phyloP scores from a whole-genome alignment of 257 asterid species.

The Solanum microdontum region DNA sequence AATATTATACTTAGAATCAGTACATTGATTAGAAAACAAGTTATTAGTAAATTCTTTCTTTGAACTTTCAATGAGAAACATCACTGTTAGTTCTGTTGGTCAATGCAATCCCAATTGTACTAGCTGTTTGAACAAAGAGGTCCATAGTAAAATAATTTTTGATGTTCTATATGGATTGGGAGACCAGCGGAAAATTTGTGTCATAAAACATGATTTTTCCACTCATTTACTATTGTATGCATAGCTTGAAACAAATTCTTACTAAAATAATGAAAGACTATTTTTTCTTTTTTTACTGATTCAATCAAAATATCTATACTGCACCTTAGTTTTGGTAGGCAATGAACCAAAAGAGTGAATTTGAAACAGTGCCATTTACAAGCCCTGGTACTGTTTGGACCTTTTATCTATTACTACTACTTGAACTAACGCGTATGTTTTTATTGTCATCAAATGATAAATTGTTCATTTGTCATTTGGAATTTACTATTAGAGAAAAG shows the following conservation, averaged over 20 bases:
- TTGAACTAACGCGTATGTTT: background rate
- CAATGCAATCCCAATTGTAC: background rate
- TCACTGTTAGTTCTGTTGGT: background rate
- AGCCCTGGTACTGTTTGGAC: background rate
- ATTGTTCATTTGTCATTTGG: background rate
- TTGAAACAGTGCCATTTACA: background rate
- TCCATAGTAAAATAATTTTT: background rate
- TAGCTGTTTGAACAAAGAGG: background rate
- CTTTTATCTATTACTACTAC: background rate
- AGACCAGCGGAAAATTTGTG: background rate
- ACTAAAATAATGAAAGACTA: fast-evolving
- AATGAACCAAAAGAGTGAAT: background rate
- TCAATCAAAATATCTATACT: background rate
- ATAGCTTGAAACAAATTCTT: fast-evolving
- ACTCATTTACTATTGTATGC: background rate
- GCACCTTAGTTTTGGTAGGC: background rate
- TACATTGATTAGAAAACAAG: background rate
- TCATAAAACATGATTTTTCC: too few relatives aligned
- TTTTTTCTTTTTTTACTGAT: background rate
- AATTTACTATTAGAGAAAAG: background rate
- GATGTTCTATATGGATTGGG: background rate
- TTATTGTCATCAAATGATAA: background rate
- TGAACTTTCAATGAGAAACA: background rate
- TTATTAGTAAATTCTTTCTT: background rate
- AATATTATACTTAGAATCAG: background rate